phyloP scores from a whole-genome alignment of 495 filamentous ascomycete genomes.

The Cercophora newfieldiana region DNA sequence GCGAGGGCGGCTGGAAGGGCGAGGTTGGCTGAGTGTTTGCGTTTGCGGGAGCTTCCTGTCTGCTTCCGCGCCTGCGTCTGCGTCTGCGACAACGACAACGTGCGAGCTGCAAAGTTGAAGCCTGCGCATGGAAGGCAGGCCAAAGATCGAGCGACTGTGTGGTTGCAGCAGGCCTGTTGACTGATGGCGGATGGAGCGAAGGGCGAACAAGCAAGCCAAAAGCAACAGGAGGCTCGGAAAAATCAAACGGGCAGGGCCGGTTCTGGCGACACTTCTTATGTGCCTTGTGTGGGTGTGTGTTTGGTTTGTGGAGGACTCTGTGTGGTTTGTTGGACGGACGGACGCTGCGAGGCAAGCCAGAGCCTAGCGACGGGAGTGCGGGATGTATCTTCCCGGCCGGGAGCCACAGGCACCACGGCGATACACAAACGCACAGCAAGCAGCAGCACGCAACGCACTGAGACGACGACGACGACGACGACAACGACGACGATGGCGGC shows the following conservation, averaged over 20 bases:
- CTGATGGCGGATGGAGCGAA: neutral
- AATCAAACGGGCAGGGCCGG: too few relatives aligned
- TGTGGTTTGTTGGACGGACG: slow-evolving; percentile 1
- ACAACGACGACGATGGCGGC: too few relatives aligned
- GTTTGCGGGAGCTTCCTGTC: neutral
- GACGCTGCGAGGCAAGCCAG: neutral
- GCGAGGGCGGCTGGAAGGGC: neutral
- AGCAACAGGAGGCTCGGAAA: neutral
- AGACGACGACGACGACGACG: too few relatives aligned
- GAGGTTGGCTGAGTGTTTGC: neutral
- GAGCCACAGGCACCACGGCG: slow-evolving; percentile 14
- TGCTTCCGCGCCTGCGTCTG: slow-evolving; percentile 1
- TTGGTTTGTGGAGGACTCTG: neutral
- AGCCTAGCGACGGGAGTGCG: slow-evolving; percentile 1
- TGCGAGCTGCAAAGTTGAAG: neutral
- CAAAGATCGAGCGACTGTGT: neutral
- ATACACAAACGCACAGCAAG: slow-evolving; percentile 11
- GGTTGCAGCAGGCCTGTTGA: neutral
- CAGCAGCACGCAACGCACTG: slow-evolving; percentile 8
- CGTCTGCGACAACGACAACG: slow-evolving; percentile 11
- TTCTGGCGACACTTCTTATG: neutral
- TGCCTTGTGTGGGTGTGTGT: neutral
- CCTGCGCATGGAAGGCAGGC: slow-evolving; percentile 14
- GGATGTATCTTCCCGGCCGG: slow-evolving; percentile 13
- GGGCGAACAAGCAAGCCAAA: neutral